A percentile compares a stretch with the other conserved stretches of the same genome.
phyloP scores from a whole-genome alignment of 805 yeast species.

The Kuraishia cidri region DNA sequence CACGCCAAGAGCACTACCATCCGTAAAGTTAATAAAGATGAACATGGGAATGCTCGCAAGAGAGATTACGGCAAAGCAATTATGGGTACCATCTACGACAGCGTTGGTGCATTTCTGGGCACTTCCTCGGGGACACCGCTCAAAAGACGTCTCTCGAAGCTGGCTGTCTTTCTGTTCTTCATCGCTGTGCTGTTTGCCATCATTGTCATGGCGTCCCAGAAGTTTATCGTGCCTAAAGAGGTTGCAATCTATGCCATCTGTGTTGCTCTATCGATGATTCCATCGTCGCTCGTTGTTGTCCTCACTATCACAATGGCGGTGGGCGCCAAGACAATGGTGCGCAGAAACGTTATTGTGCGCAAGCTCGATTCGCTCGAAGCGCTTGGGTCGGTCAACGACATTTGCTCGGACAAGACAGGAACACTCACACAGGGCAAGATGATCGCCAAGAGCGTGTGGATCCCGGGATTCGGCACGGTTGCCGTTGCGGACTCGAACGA shows the following conservation, averaged over 20 bases:
- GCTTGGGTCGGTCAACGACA: slow-evolving; percentile 69
- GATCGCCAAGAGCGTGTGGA: slow-evolving; percentile 65
- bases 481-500: slow-evolving; percentile 45
- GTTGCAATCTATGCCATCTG: slow-evolving; percentile 88
- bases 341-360: slow-evolving; percentile 63
- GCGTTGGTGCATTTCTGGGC: slow-evolving; percentile 65
- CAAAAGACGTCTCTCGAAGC: slow-evolving; percentile 64
- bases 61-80: slow-evolving; percentile 38
- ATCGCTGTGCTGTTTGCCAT: slow-evolving; percentile 83
- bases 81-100: slow-evolving; percentile 38
- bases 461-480: slow-evolving; percentile 54
- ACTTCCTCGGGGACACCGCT: slow-evolving; percentile 76
- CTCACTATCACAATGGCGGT: slow-evolving; percentile 83
- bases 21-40: slow-evolving; percentile 29
- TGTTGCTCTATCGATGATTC: slow-evolving; percentile 76
- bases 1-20: slow-evolving; percentile 29
- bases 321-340: slow-evolving; percentile 68
- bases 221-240: slow-evolving; percentile 62
- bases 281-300: slow-evolving; percentile 72
- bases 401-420: slow-evolving; percentile 80
- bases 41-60: slow-evolving; percentile 30
- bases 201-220: slow-evolving; percentile 80
- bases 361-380: slow-evolving; percentile 74
- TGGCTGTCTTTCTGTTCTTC: slow-evolving; percentile 64
- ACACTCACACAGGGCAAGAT: slow-evolving; percentile 75